These are phyloP conservation scores for Pulveroboletus sp. DNA, from an alignment of 768 basidiomycete species.

Conservation along the genomic window DNA sequence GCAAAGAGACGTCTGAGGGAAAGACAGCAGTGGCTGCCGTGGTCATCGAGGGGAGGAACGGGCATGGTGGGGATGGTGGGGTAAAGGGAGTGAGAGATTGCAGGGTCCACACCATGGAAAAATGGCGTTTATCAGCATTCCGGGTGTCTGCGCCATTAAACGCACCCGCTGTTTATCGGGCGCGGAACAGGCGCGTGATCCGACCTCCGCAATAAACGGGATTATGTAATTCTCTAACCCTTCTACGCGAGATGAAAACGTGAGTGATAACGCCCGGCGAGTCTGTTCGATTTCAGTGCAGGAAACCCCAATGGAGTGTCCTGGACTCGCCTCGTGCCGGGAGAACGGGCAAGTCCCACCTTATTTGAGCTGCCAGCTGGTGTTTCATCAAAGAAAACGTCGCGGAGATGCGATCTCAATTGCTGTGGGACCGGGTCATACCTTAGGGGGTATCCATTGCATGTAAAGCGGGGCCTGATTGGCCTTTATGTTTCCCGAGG, in stretches of 20 bases:
- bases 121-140: conserved; percentile 31
- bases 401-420: neutral
- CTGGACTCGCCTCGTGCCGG: neutral
- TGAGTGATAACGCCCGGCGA: neutral
- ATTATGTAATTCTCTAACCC: conserved; percentile 19
- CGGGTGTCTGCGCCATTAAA: conserved; percentile 15
- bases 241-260: neutral
- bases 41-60: conserved; percentile 22
- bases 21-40: conserved; percentile 18
- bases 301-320: no score
- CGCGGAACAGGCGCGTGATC: conserved; percentile 23
- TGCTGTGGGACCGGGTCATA: conserved; percentile 13
- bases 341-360: conserved; percentile 10
- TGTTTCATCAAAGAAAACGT: conserved; percentile 14
- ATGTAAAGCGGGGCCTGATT: conserved; percentile 12
- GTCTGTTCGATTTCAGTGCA: neutral
- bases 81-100: conserved; percentile 4
- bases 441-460: no score
- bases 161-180: conserved; percentile 13
- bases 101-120: conserved; percentile 15
- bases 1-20: conserved; percentile 22
- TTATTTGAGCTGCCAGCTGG: conserved; percentile 5
- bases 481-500: conserved; percentile 18
- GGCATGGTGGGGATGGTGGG: conserved; percentile 18
- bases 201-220: conserved; percentile 27